Percentiles rank a stretch among this genome's conserved stretches.
phyloP scores from a whole-genome alignment of 2,329 filamentous ascomycete genomes.

The Scedosporium dehoogii region DNA sequence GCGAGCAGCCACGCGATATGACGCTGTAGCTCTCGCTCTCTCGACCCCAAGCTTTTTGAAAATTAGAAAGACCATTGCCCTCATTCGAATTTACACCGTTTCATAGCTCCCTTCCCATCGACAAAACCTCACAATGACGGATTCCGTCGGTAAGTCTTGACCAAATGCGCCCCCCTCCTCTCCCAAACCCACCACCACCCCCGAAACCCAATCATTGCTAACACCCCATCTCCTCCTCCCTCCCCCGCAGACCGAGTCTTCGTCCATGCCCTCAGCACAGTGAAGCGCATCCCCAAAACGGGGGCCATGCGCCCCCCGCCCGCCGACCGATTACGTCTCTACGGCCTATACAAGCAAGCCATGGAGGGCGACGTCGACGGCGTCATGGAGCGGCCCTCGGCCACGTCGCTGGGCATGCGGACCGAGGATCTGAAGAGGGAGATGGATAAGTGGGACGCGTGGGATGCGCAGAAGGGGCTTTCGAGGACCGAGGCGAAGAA shows the following conservation, averaged over 20 bases:
- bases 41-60: background rate
- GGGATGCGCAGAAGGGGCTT: constrained; percentile 78
- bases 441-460: constrained; percentile 80
- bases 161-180: constrained; percentile 7
- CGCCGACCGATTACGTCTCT: constrained; percentile 76
- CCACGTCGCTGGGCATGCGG: constrained; percentile 30
- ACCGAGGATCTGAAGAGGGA: constrained; percentile 47
- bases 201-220: background rate
- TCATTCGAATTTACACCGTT: no score
- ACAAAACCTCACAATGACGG: constrained; percentile 21
- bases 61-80: no score
- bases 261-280: constrained; percentile 95
- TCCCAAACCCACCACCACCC: constrained; percentile 8
- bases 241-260: constrained; percentile 78
- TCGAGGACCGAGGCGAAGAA: constrained; percentile 88
- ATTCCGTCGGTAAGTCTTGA: constrained; percentile 25
- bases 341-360: constrained; percentile 97
- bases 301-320: constrained; percentile 83
- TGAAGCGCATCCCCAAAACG: constrained; percentile 93
- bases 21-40: background rate
- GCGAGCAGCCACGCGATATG: constrained; percentile 1
- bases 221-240: background rate
- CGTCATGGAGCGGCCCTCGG: constrained; percentile 74
- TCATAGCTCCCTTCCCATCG: background rate
- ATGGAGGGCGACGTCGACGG: constrained; percentile 97